Evolutionary conservation across 2,329 filamentous ascomycete genomes (phyloP).

Genomic region (Xylaria sp.): DNA sequence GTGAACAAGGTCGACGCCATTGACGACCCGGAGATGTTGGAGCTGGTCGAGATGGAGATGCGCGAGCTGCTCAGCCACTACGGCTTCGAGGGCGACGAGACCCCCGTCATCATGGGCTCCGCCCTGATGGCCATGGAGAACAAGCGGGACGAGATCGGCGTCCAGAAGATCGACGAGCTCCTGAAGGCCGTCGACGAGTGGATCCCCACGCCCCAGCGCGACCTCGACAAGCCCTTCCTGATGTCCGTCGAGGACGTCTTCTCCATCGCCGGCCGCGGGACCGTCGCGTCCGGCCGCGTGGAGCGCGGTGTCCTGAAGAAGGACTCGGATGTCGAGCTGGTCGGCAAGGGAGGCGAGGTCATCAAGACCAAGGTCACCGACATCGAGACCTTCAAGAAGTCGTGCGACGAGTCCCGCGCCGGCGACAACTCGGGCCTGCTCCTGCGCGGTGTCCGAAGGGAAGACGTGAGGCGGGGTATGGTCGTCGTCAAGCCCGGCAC

Average conservation of each 20-base stretch:
- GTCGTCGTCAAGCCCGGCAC: slow-evolving; percentile 82
- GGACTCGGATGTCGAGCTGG: slow-evolving; percentile 90
- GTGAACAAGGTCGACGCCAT: slow-evolving; percentile 99
- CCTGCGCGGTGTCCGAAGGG: slow-evolving; percentile 92
- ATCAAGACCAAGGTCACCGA: slow-evolving; percentile 99
- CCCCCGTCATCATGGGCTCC: slow-evolving; percentile 95
- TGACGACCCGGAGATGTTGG: slow-evolving; percentile 98
- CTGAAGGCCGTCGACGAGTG: slow-evolving; percentile 87
- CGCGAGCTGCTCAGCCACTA: slow-evolving; percentile 91
- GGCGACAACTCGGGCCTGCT: slow-evolving; percentile 98
- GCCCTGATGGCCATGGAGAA: slow-evolving; percentile 91
- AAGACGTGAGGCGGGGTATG: slow-evolving; percentile 95
- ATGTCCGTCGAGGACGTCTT: slow-evolving; percentile 97
- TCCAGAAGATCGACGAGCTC: slow-evolving; percentile 86
- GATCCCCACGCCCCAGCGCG: slow-evolving; percentile 94
- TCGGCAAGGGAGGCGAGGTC: slow-evolving; percentile 78
- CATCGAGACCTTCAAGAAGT: slow-evolving; percentile 99
- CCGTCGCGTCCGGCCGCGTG: slow-evolving; percentile 94
- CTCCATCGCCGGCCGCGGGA: slow-evolving; percentile 90
- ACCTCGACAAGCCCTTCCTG: slow-evolving; percentile 97
- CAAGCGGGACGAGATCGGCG: slow-evolving; percentile 84
- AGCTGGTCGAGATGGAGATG: slow-evolving; percentile 99
- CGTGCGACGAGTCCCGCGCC: slow-evolving; percentile 91
- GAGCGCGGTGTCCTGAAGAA: slow-evolving; percentile 94
- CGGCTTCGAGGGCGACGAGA: slow-evolving; percentile 97